These are phyloP conservation scores for Salix suchowensis DNA, from an alignment of 345 rosid species.

Conservation along the genomic window DNA sequence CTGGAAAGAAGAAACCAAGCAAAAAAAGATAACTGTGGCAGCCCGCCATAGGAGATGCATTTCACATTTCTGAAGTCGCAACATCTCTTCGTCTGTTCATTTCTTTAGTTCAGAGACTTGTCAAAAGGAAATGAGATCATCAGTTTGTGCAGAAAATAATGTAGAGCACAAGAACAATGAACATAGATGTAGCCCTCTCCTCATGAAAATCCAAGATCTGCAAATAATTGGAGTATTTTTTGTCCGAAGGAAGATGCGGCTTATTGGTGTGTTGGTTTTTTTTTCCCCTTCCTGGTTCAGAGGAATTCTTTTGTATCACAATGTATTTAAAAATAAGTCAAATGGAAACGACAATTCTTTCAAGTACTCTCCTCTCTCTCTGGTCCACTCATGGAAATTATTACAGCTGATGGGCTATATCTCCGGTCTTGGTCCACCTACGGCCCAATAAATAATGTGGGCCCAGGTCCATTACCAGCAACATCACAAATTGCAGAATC, in stretches of 20 bases:
- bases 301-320: constrained; percentile 9
- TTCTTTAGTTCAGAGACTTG: constrained; percentile 3
- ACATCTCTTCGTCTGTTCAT: neutral
- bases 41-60: constrained; percentile 26
- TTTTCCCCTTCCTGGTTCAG: neutral
- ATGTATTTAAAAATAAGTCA: constrained; percentile 19
- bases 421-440: constrained; percentile 15
- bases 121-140: constrained; percentile 4
- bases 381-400: constrained; percentile 11
- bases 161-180: constrained; percentile 14
- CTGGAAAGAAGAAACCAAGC: constrained; percentile 33
- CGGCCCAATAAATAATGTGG: constrained; percentile 27
- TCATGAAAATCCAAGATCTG: constrained; percentile 14
- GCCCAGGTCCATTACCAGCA: constrained; percentile 22
- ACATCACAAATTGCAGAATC: constrained; percentile 11
- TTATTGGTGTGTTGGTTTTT: neutral
- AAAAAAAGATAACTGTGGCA: constrained; percentile 12
- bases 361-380: neutral
- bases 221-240: constrained; percentile 10
- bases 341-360: neutral
- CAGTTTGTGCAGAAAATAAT: constrained; percentile 14
- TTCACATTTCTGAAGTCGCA: constrained; percentile 12
- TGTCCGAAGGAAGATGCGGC: constrained; percentile 56
- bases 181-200: constrained; percentile 52
- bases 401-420: constrained; percentile 26